Evolutionary conservation across 2,329 filamentous ascomycete genomes (phyloP).

Genomic region (Diaporthe destruens): DNA sequence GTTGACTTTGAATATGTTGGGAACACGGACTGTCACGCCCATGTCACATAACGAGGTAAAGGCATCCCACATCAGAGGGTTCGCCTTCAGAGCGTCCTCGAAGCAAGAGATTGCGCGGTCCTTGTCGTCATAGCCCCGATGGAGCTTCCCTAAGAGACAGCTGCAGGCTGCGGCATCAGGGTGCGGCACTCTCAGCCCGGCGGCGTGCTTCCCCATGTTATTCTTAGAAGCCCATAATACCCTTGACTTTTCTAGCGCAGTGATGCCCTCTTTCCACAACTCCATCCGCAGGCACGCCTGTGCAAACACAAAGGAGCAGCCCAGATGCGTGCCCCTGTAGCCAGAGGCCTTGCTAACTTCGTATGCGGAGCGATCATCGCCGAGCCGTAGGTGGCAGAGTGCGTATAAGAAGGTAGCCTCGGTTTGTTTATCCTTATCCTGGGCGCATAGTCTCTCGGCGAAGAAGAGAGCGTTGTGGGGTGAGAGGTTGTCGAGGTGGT

Average conservation of each 20-base stretch:
- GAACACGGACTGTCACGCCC: constrained; percentile 83
- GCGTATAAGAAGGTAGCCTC: constrained; percentile 88
- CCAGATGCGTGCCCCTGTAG: constrained; percentile 79
- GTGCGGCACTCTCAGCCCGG: constrained; percentile 77
- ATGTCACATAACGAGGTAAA: constrained; percentile 90
- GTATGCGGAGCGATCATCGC: constrained; percentile 86
- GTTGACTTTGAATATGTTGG: constrained; percentile 87
- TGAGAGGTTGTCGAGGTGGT: constrained; percentile 89
- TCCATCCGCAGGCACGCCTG: constrained; percentile 87
- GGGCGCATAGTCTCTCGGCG: constrained; percentile 85
- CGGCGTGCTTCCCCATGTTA: constrained; percentile 85
- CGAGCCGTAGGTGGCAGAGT: constrained; percentile 85
- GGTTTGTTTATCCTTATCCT: constrained; percentile 78
- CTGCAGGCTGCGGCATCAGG: constrained; percentile 89
- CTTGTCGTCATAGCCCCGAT: constrained; percentile 83
- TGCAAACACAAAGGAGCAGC: constrained; percentile 92
- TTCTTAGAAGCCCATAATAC: constrained; percentile 81
- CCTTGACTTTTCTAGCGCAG: constrained; percentile 85
- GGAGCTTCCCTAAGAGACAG: constrained; percentile 88
- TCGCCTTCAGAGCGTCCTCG: constrained; percentile 87
- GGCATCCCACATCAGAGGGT: constrained; percentile 98
- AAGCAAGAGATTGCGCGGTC: constrained; percentile 88
- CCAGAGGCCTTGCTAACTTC: constrained; percentile 82
- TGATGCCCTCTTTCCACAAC: constrained; percentile 83
- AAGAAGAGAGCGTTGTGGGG: constrained; percentile 94